phyloP scores from a whole-genome alignment of 2,329 filamentous ascomycete genomes.

The Cryphonectria japonica region DNA sequence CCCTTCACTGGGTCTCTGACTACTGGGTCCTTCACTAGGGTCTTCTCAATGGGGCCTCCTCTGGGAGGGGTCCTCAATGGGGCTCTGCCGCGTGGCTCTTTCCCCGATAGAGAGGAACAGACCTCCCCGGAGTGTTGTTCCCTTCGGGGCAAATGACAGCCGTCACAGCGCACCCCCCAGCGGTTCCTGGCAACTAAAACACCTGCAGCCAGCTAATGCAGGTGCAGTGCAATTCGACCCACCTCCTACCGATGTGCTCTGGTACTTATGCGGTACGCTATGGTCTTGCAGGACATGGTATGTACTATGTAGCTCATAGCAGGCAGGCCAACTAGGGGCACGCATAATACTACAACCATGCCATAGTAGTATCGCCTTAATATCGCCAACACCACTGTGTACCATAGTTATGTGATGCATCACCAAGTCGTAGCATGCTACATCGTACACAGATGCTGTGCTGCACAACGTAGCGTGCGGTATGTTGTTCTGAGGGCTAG shows the following conservation, averaged over 20 bases:
- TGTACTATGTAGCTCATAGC: not conserved
- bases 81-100: conserved; percentile 4
- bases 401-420: not conserved
- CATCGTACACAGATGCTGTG: not conserved
- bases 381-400: not conserved
- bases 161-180: not conserved
- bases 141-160: not conserved
- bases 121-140: not conserved
- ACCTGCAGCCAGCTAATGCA: conserved; percentile 5
- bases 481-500: not conserved
- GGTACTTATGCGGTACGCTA: not conserved
- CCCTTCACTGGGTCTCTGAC: not conserved
- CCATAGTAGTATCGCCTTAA: not conserved
- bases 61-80: not conserved
- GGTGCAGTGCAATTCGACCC: not conserved
- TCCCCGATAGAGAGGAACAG: not conserved
- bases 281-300: not conserved
- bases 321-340: not conserved
- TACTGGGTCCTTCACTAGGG: not conserved
- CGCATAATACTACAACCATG: not conserved
- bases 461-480: not conserved
- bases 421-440: not conserved
- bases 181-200: not conserved
- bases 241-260: not conserved
- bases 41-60: not conserved